Conservation (phyloP, 306 rosid genomes). For the Inga leiocalycina region DNA sequence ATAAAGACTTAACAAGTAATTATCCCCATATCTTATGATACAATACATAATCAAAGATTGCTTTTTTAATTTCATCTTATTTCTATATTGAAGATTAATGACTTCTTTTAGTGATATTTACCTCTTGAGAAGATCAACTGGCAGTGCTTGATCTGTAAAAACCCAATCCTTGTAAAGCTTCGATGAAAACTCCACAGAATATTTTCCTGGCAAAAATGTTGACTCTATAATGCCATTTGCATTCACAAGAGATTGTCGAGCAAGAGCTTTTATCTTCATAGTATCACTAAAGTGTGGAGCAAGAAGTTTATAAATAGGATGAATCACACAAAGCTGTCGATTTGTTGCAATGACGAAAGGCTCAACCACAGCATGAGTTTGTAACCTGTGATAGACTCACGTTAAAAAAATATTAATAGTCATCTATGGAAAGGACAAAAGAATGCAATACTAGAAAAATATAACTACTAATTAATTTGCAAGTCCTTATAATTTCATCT, state of each 20-base stretch:
- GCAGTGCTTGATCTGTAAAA: background rate
- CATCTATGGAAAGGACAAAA: background rate
- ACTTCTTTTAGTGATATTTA: background rate
- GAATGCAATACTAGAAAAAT: background rate
- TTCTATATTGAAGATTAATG: background rate
- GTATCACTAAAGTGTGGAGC: background rate
- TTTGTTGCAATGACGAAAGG: background rate
- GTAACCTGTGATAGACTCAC: background rate
- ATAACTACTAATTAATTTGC: background rate
- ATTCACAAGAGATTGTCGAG: background rate
- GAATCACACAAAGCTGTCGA: background rate
- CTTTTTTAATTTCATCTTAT: too few relatives aligned
- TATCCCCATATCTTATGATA: too few relatives aligned
- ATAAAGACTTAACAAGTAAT: too few relatives aligned
- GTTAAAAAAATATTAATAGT: background rate
- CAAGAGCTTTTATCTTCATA: constrained; percentile 8
- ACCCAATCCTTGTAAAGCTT: background rate
- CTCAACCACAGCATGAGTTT: background rate
- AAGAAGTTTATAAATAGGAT: background rate
- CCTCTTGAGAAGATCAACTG: background rate
- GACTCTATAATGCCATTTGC: constrained; percentile 1
- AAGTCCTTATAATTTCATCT: too few relatives aligned
- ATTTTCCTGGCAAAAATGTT: background rate
- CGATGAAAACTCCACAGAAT: background rate
- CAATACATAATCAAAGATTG: too few relatives aligned